Conservation (phyloP, 192 early-diverging fungal genomes). For the Backusella luteola region DNA sequence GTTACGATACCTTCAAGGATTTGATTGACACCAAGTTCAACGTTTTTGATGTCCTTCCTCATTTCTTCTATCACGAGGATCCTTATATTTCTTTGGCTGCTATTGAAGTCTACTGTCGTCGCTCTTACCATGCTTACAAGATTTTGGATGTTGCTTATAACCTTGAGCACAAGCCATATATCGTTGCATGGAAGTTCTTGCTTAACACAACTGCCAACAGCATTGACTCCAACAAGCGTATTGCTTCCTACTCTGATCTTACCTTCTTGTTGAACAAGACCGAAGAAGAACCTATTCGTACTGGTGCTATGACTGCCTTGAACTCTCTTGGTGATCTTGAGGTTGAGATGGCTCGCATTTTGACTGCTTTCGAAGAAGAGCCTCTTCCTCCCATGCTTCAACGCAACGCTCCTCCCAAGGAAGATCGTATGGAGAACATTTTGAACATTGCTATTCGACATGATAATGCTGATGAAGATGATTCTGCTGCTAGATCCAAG, state of each 20-base stretch:
- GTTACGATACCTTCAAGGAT: conserved; percentile 76
- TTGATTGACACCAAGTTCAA: conserved; percentile 92
- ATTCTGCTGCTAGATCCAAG: conserved; percentile 63
- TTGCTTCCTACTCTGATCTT: conserved; percentile 81
- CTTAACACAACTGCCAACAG: conserved; percentile 48
- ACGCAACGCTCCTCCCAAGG: conserved; percentile 13
- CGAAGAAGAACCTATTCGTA: conserved; percentile 72
- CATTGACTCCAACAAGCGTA: conserved; percentile 56
- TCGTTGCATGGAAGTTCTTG: conserved; percentile 78
- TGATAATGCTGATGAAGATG: conserved; percentile 58
- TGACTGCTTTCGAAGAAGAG: conserved; percentile 58
- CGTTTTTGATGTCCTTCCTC: conserved; percentile 92
- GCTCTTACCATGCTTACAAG: conserved; percentile 97
- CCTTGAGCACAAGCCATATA: conserved; percentile 61
- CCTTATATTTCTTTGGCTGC: conserved; percentile 78
- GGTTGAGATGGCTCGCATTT: conserved; percentile 52
- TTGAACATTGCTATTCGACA: conserved; percentile 81
- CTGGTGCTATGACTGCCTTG: conserved; percentile 84
- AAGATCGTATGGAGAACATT: conserved; percentile 68
- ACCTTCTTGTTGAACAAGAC: conserved; percentile 72
- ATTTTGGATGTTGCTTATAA: conserved; percentile 81
- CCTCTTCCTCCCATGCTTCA: conserved; percentile 24
- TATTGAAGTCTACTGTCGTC: conserved; percentile 94
- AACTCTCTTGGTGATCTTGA: conserved; percentile 70
- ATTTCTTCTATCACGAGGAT: conserved; percentile 90